A percentile compares a stretch with the other conserved stretches of the same genome.
Evolutionary conservation across 2,329 filamentous ascomycete genomes (phyloP).

Genomic region (Cytospora mali): DNA sequence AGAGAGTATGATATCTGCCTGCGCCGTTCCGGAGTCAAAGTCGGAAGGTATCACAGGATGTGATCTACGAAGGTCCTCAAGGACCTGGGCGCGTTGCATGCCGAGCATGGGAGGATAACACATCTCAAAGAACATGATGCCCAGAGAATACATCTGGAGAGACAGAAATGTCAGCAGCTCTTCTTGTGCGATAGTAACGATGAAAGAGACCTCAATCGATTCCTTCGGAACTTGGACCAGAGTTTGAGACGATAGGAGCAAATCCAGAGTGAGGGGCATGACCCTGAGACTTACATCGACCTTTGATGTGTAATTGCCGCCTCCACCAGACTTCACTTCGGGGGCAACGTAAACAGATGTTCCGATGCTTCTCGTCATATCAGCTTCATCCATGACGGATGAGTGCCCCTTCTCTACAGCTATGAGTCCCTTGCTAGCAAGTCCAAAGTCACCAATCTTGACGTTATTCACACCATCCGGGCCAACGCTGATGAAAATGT

Average conservation of each 20-base stretch:
- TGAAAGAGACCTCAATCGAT: background rate
- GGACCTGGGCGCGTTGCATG: constrained; percentile 65
- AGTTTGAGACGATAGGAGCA: background rate
- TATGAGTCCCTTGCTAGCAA: constrained; percentile 87
- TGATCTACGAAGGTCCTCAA: constrained; percentile 69
- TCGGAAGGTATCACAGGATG: constrained; percentile 70
- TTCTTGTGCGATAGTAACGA: background rate
- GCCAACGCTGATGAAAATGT: constrained; percentile 79
- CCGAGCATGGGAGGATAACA: constrained; percentile 67
- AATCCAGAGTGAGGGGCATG: background rate
- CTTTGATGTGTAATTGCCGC: constrained; percentile 84
- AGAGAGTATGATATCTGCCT: constrained; percentile 77
- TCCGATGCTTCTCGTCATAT: constrained; percentile 71
- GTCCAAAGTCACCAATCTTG: constrained; percentile 94
- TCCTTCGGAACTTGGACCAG: background rate
- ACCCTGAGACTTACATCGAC: constrained; percentile 69
- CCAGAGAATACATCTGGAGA: constrained; percentile 85
- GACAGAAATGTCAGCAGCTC: constrained; percentile 24
- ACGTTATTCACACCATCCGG: constrained; percentile 81
- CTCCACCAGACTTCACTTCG: constrained; percentile 76
- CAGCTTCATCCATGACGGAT: constrained; percentile 51
- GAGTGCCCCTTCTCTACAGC: constrained; percentile 57
- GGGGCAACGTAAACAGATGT: constrained; percentile 94
- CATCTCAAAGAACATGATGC: constrained; percentile 99
- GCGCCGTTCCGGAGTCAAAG: constrained; percentile 72